Evolutionary conservation across 805 yeast species (phyloP).

Genomic region (Nakazawaea wickerhamii): DNA sequence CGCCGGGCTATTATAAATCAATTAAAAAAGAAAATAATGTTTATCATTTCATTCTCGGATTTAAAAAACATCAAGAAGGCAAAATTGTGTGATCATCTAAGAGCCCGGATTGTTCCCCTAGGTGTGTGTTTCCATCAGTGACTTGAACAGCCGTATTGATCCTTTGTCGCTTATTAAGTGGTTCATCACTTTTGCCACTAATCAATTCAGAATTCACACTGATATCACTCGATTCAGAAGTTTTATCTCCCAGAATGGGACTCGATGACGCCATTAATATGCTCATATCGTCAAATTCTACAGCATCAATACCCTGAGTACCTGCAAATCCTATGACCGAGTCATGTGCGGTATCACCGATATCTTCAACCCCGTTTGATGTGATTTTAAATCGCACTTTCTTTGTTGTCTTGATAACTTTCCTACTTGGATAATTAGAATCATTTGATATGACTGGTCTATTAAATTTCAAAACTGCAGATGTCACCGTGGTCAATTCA

Average conservation of each 20-base stretch:
- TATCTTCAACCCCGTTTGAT: conserved; percentile 1
- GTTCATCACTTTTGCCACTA: too few relatives aligned
- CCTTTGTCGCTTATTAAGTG: too few relatives aligned
- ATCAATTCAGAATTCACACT: not conserved
- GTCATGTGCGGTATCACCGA: not conserved
- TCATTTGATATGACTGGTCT: conserved; percentile 6
- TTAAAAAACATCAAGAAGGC: too few relatives aligned
- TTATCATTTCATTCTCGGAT: too few relatives aligned
- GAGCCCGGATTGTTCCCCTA: too few relatives aligned
- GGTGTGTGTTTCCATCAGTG: too few relatives aligned
- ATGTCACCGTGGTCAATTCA: conserved; percentile 1
- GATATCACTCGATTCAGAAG: not conserved
- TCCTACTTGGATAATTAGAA: not conserved
- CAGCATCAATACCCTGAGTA: not conserved
- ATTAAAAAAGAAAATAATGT: too few relatives aligned
- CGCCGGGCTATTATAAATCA: too few relatives aligned
- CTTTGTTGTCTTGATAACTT: conserved; percentile 1
- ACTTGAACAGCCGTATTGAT: too few relatives aligned
- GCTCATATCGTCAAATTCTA: not conserved
- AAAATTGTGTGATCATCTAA: too few relatives aligned
- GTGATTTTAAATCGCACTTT: not conserved
- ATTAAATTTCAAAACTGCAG: conserved; percentile 6
- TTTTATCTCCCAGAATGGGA: not conserved
- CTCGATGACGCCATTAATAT: not conserved
- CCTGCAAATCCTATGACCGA: conserved; percentile 2